phyloP scores from a whole-genome alignment of 179 eudicot species.

The Vitellaria paradoxa region DNA sequence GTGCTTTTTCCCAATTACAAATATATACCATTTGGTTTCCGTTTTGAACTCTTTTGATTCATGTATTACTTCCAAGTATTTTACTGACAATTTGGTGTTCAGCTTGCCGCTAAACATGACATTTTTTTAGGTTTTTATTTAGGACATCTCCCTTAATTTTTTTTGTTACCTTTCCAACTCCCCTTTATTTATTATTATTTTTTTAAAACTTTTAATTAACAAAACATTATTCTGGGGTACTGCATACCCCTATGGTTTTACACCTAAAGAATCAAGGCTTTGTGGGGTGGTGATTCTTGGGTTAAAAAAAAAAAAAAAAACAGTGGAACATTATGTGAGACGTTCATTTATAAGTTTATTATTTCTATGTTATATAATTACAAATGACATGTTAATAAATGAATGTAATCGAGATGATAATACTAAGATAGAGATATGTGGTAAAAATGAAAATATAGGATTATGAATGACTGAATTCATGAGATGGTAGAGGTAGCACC shows the following conservation, averaged over 20 bases:
- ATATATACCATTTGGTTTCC: background rate
- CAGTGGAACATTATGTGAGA: background rate
- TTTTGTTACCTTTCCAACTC: background rate
- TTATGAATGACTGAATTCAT: too few species aligned
- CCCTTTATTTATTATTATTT: too few species aligned
- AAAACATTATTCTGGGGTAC: too few species aligned
- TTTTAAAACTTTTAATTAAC: background rate
- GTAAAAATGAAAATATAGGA: too few species aligned
- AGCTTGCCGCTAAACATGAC: background rate
- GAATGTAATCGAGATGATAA: too few species aligned
- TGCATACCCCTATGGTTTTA: too few species aligned
- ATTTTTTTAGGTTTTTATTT: background rate
- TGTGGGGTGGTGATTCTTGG: too few species aligned
- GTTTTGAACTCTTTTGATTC: background rate
- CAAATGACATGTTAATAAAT: too few species aligned
- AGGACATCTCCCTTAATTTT: background rate
- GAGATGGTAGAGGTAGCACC: too few species aligned
- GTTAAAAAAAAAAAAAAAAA: too few species aligned
- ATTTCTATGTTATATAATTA: background rate
- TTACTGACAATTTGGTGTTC: background rate
- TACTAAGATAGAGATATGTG: too few species aligned
- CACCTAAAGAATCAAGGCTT: too few species aligned
- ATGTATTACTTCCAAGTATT: background rate
- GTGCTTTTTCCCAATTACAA: background rate
- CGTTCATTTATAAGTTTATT: background rate